Evolutionary conservation across 1,284 basidiomycete species (phyloP).

Genomic region (Puccinia sorghi): DNA sequence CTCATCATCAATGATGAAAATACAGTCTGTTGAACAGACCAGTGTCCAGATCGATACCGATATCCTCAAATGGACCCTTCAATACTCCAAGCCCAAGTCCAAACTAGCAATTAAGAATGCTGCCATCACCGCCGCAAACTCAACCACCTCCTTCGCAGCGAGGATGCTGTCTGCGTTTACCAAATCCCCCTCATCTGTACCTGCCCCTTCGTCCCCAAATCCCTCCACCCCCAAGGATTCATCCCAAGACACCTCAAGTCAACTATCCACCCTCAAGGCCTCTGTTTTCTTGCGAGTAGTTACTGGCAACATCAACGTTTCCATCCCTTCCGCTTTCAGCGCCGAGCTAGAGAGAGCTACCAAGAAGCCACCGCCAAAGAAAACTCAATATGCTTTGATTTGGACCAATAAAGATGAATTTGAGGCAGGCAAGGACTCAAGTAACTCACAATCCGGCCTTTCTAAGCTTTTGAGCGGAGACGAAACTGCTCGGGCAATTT

Average conservation of each 20-base stretch:
- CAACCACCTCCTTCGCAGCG: constrained; percentile 73
- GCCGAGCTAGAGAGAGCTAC: constrained; percentile 84
- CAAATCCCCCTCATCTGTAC: constrained; percentile 56
- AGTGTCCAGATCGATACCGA: constrained; percentile 53
- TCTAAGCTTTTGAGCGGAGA: constrained; percentile 54
- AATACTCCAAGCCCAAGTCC: constrained; percentile 54
- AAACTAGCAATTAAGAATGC: constrained; percentile 55
- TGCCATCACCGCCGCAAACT: constrained; percentile 56
- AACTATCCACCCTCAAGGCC: constrained; percentile 64
- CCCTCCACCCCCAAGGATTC: constrained; percentile 44
- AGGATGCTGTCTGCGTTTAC: constrained; percentile 65
- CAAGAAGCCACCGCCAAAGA: constrained; percentile 86
- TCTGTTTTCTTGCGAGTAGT: constrained; percentile 78
- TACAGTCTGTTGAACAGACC: constrained; percentile 65
- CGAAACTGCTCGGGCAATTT: constrained; percentile 59
- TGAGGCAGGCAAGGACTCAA: constrained; percentile 64
- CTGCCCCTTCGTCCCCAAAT: constrained; percentile 55
- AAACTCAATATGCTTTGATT: constrained; percentile 78
- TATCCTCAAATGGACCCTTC: constrained; percentile 58
- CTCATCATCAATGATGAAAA: constrained; percentile 67
- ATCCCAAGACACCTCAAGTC: constrained; percentile 19
- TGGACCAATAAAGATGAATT: constrained; percentile 89
- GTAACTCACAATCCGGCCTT: constrained; percentile 66
- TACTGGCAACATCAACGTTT: constrained; percentile 75
- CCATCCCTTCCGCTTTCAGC: constrained; percentile 70